Percentiles rank a stretch among this genome's conserved stretches.
Evolutionary conservation across 2,329 filamentous ascomycete genomes (phyloP).

Genomic region (Chrysoporthe austroafricana): DNA sequence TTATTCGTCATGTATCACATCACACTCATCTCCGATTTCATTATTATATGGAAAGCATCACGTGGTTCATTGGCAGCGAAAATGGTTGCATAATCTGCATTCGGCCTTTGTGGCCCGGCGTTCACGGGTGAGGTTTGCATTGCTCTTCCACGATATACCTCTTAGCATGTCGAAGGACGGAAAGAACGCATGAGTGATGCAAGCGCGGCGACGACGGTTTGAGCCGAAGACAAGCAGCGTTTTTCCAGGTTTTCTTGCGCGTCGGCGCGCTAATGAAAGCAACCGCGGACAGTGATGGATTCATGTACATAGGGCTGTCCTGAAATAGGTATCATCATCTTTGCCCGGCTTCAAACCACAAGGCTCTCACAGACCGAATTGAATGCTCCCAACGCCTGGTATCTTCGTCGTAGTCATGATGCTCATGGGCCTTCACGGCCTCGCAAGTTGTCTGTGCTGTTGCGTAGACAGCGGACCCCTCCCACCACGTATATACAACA

Average conservation of each 20-base stretch:
- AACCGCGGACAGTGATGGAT: neutral
- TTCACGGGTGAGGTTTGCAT: constrained; percentile 17
- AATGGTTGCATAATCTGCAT: constrained; percentile 24
- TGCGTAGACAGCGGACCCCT: constrained; percentile 1
- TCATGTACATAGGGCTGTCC: constrained; percentile 21
- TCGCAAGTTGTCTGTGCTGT: neutral
- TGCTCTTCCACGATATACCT: constrained; percentile 27
- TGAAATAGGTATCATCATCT: constrained; percentile 23
- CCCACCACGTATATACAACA: neutral
- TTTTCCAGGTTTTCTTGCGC: neutral
- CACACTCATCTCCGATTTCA: neutral
- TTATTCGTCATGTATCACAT: neutral
- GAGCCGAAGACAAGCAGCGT: neutral
- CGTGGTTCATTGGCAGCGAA: constrained; percentile 19
- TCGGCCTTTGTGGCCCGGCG: constrained; percentile 21
- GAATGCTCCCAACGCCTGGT: constrained; percentile 27
- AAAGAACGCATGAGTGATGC: constrained; percentile 15
- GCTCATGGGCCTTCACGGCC: constrained; percentile 9
- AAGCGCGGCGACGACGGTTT: neutral
- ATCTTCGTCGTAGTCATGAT: constrained; percentile 25
- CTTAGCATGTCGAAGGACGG: constrained; percentile 21
- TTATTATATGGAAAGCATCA: constrained; percentile 7
- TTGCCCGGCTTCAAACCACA: constrained; percentile 4
- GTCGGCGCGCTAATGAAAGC: neutral
- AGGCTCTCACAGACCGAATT: neutral